Percentiles rank a stretch among this genome's conserved stretches.
These are phyloP conservation scores for Platanthera zijinensis DNA, from an alignment of 106 monocot genomes.

Conservation along the genomic window DNA sequence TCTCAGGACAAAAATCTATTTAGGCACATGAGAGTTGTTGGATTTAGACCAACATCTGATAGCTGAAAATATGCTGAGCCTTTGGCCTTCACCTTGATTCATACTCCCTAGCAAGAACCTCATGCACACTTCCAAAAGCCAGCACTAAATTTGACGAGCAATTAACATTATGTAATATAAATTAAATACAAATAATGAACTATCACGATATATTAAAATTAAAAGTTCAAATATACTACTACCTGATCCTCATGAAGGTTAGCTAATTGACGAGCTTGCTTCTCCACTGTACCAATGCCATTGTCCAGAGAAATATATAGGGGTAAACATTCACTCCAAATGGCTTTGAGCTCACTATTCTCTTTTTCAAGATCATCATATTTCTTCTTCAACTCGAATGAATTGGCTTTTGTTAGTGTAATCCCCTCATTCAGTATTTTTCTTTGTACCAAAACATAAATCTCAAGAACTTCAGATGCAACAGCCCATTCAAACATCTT, in stretches of 20 bases:
- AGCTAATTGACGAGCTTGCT: conserved; percentile 32
- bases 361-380: conserved; percentile 37
- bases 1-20: too few relatives aligned
- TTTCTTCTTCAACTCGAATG: conserved; percentile 29
- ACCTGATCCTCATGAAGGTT: conserved; percentile 37
- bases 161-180: neutral
- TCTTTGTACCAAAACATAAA: conserved; percentile 29
- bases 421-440: conserved; percentile 41
- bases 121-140: too few relatives aligned
- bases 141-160: neutral
- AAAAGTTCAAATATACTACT: conserved; percentile 3
- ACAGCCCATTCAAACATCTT: conserved; percentile 46
- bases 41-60: too few relatives aligned
- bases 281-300: conserved; percentile 34
- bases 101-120: too few relatives aligned
- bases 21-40: too few relatives aligned
- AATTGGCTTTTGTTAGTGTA: conserved; percentile 16
- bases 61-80: too few relatives aligned
- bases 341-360: conserved; percentile 41
- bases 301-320: conserved; percentile 32
- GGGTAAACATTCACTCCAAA: conserved; percentile 36
- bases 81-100: too few relatives aligned
- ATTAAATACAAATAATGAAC: neutral
- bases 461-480: conserved; percentile 45
- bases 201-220: neutral